These are phyloP conservation scores for Aaosphaeria pasadenensis DNA, from an alignment of 2,329 filamentous ascomycete genomes.

Conservation along the genomic window DNA sequence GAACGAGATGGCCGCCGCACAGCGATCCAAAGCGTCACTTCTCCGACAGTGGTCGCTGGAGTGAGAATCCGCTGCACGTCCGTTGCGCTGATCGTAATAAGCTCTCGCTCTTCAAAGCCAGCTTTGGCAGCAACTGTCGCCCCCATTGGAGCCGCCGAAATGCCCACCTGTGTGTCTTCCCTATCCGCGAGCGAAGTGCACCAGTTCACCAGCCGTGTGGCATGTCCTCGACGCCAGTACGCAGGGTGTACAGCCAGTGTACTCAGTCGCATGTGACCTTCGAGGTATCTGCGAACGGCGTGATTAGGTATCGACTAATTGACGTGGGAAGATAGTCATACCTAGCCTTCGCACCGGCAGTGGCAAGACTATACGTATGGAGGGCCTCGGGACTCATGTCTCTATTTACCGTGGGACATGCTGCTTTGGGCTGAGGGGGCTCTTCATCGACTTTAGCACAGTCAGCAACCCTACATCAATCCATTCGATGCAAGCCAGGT, in stretches of 20 bases:
- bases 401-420: slow-evolving; percentile 8
- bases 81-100: slow-evolving; percentile 13
- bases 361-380: slow-evolving; percentile 16
- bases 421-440: background rate
- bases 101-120: slow-evolving; percentile 23
- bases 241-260: slow-evolving; percentile 20
- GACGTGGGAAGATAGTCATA: slow-evolving; percentile 6
- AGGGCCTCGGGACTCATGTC: slow-evolving; percentile 16
- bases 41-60: slow-evolving; percentile 2
- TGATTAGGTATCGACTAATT: background rate
- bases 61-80: slow-evolving; percentile 1
- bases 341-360: slow-evolving; percentile 19
- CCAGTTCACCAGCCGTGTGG: slow-evolving; percentile 18
- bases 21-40: slow-evolving; percentile 15
- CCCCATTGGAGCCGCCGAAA: slow-evolving; percentile 24
- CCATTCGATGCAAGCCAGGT: slow-evolving; percentile 5
- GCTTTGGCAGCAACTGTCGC: slow-evolving; percentile 19
- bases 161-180: slow-evolving; percentile 17
- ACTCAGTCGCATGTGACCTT: slow-evolving; percentile 14
- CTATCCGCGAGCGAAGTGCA: slow-evolving; percentile 23
- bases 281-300: slow-evolving; percentile 8
- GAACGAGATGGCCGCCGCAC: slow-evolving; percentile 11
- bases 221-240: slow-evolving; percentile 28
- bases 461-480: slow-evolving; percentile 6
- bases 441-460: slow-evolving; percentile 4